phyloP scores from a whole-genome alignment of 345 rosid species.

The Leavenworthia alabamica region DNA sequence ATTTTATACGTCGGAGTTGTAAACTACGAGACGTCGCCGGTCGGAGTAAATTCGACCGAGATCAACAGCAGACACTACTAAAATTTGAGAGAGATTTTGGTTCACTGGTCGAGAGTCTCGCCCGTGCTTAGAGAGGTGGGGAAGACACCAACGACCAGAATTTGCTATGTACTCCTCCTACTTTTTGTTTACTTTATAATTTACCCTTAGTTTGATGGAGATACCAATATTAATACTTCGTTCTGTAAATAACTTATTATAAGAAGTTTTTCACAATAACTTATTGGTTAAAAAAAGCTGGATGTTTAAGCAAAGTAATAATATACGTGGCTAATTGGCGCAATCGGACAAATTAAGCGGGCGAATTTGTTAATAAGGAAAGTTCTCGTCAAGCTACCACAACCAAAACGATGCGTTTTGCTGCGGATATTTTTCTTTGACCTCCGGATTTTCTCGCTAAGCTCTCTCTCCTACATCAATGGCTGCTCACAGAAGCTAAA shows the following conservation, averaged over 20 bases:
- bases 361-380: not conserved
- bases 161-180: constrained; percentile 11
- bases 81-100: constrained; percentile 20
- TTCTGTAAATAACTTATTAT: not conserved
- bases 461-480: constrained; percentile 15
- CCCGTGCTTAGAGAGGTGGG: constrained; percentile 21
- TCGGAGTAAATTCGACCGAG: constrained; percentile 10
- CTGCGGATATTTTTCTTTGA: constrained; percentile 15
- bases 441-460: not conserved
- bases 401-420: constrained; percentile 28
- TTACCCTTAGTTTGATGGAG: not conserved
- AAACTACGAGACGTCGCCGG: constrained; percentile 16
- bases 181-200: not conserved
- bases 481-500: constrained; percentile 19
- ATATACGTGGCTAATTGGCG: not conserved
- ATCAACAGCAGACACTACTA: constrained; percentile 15
- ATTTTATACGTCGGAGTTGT: not conserved
- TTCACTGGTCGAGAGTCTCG: constrained; percentile 28
- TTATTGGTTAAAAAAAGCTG: no score
- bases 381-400: not conserved
- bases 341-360: not conserved
- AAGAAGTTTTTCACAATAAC: not conserved
- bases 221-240: not conserved
- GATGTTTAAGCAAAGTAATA: no score
- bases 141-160: constrained; percentile 19